A percentile compares a stretch with the other conserved stretches of the same genome.
Evolutionary conservation across 2,329 filamentous ascomycete species (phyloP).

Genomic region (Byssothecium circinans): DNA sequence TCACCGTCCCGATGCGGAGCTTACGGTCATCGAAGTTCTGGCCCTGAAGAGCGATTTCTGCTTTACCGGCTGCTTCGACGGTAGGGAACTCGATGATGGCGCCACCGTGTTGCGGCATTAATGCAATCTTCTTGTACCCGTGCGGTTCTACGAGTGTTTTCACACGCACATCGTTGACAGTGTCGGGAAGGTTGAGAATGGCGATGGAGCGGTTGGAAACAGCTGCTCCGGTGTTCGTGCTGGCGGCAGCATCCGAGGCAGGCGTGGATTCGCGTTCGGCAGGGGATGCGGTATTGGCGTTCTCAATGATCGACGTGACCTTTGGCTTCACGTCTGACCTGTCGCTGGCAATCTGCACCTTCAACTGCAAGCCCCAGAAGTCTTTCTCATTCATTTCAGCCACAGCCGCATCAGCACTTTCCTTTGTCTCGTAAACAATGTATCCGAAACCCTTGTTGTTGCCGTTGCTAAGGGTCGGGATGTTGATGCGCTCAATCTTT

Average conservation of each 20-base stretch:
- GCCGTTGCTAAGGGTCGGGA: slow-evolving; percentile 66
- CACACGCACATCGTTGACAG: slow-evolving; percentile 84
- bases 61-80: slow-evolving; percentile 70
- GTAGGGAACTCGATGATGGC: slow-evolving; percentile 83
- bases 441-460: slow-evolving; percentile 78
- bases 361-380: slow-evolving; percentile 67
- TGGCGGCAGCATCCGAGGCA: slow-evolving; percentile 28
- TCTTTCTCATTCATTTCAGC: slow-evolving; percentile 69
- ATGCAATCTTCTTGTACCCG: slow-evolving; percentile 74
- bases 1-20: slow-evolving; percentile 53
- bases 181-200: slow-evolving; percentile 86
- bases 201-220: slow-evolving; percentile 69
- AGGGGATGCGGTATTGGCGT: slow-evolving; percentile 41
- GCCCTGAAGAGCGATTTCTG: slow-evolving; percentile 53
- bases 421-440: slow-evolving; percentile 70
- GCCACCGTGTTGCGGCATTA: slow-evolving; percentile 80
- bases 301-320: slow-evolving; percentile 50
- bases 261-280: slow-evolving; percentile 42
- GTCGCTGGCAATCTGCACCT: slow-evolving; percentile 56
- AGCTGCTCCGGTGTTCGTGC: slow-evolving; percentile 19
- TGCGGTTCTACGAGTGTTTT: slow-evolving; percentile 70
- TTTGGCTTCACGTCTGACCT: slow-evolving; percentile 51
- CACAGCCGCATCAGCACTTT: slow-evolving; percentile 66
- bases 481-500: slow-evolving; percentile 69
- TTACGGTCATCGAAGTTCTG: slow-evolving; percentile 44